Conservation (phyloP, 441 rosid species). For the Pelargonium myrrhifolium region DNA sequence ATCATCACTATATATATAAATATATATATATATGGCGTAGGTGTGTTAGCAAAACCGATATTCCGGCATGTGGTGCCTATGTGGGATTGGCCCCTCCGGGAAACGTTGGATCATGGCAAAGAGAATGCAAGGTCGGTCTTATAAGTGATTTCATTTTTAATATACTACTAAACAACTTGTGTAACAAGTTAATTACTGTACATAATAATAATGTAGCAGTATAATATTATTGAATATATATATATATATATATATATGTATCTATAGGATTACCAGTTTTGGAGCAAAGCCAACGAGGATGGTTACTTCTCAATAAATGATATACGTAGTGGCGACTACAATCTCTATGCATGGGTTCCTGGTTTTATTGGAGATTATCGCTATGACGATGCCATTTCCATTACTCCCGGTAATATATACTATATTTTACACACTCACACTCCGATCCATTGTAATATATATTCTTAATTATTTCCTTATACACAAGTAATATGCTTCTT, state of each 20-base stretch:
- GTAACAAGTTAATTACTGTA: too few species aligned
- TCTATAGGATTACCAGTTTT: conserved; percentile 54
- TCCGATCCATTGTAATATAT: too few species aligned
- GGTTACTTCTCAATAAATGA: conserved; percentile 42
- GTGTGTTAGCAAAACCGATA: conserved; percentile 27
- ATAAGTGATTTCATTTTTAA: too few species aligned
- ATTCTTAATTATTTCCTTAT: too few species aligned
- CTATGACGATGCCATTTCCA: conserved; percentile 26
- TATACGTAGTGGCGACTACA: conserved; percentile 34
- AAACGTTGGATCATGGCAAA: conserved; percentile 71
- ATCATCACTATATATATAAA: too few species aligned
- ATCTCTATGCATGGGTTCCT: conserved; percentile 51
- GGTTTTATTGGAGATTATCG: conserved; percentile 56
- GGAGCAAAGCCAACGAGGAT: conserved; percentile 41
- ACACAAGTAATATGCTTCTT: too few species aligned
- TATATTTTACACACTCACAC: too few species aligned
- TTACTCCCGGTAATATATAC: conserved; percentile 31
- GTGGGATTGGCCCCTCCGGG: conserved; percentile 69
- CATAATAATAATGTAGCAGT: neutral
- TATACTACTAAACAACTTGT: too few species aligned
- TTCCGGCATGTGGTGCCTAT: conserved; percentile 47
- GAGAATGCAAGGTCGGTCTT: conserved; percentile 66
- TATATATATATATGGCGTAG: conserved; percentile 26
- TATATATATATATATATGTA: too few species aligned
- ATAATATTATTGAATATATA: too few species aligned